Conservation (phyloP, 495 filamentous ascomycete genomes). For the Penicillium robsamsonii region DNA sequence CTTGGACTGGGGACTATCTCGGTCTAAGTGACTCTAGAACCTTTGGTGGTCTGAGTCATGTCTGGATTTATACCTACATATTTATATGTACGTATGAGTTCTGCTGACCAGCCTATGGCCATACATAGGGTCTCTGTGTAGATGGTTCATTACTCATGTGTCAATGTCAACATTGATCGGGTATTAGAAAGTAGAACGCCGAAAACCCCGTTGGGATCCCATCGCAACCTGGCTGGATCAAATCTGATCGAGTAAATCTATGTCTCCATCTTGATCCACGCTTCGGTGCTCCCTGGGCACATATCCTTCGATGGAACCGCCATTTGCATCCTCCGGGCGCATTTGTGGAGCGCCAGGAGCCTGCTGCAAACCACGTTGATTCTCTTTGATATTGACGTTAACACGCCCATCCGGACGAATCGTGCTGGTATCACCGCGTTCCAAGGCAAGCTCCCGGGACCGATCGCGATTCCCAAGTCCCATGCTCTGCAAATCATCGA, state of each 20-base stretch:
- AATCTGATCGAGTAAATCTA: slow-evolving; percentile 39
- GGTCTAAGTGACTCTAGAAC: slow-evolving; percentile 15
- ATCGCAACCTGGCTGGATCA: slow-evolving; percentile 16
- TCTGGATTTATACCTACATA: slow-evolving; percentile 1
- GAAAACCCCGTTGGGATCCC: slow-evolving; percentile 10
- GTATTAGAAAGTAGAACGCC: slow-evolving; percentile 24
- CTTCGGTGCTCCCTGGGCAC: slow-evolving; percentile 28
- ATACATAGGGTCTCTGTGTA: slow-evolving; percentile 19
- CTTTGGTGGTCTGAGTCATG: slow-evolving; percentile 14
- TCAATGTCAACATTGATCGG: slow-evolving; percentile 22
- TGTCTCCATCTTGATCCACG: slow-evolving; percentile 22
- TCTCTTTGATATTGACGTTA: slow-evolving; percentile 42
- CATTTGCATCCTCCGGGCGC: slow-evolving; percentile 37
- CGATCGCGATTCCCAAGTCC: slow-evolving; percentile 30
- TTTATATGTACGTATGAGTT: background rate
- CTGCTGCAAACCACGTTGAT: slow-evolving; percentile 19
- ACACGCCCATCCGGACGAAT: slow-evolving; percentile 35
- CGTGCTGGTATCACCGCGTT: slow-evolving; percentile 44
- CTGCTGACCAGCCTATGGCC: slow-evolving; percentile 9
- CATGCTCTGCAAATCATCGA: slow-evolving; percentile 34
- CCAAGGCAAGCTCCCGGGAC: slow-evolving; percentile 43
- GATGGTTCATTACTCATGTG: slow-evolving; percentile 10
- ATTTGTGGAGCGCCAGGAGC: slow-evolving; percentile 28
- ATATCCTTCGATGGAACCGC: slow-evolving; percentile 49
- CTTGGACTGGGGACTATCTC: slow-evolving; percentile 5